Evolutionary conservation across 2,329 filamentous ascomycete genomes (phyloP).

Genomic region (Fusarium temperatum): DNA sequence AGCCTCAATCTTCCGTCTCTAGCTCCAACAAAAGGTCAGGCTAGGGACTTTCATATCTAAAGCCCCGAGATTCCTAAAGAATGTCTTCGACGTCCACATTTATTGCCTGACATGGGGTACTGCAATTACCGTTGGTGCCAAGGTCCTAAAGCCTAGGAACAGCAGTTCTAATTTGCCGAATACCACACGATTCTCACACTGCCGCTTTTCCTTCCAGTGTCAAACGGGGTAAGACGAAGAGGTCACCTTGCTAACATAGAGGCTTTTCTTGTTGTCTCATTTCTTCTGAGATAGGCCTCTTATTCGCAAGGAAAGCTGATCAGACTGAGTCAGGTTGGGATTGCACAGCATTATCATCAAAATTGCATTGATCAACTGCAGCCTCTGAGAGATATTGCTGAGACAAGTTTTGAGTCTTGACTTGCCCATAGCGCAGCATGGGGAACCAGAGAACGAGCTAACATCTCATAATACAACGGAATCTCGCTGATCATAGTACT

Average conservation of each 20-base stretch:
- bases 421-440: slow-evolving; percentile 22
- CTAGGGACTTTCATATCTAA: not conserved
- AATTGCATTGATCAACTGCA: not conserved
- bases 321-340: not conserved
- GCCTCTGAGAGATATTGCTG: not conserved
- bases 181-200: not conserved
- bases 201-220: not conserved
- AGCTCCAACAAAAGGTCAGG: not conserved
- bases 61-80: not conserved
- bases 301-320: not conserved
- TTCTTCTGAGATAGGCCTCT: not conserved
- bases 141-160: not conserved
- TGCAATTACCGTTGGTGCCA: slow-evolving; percentile 29
- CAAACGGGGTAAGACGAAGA: not conserved
- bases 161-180: not conserved
- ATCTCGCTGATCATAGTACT: slow-evolving; percentile 20
- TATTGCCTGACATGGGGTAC: slow-evolving; percentile 21
- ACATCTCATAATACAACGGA: slow-evolving; percentile 14
- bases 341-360: not conserved
- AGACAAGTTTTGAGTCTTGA: slow-evolving; percentile 5
- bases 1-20: slow-evolving; percentile 4
- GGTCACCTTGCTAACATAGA: not conserved
- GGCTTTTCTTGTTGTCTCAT: not conserved
- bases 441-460: slow-evolving; percentile 15
- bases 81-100: slow-evolving; percentile 9